A percentile compares a stretch with the other conserved stretches of the same genome.
These are phyloP conservation scores for Kwoniella pini DNA, from an alignment of 768 basidiomycete species.

Conservation along the genomic window DNA sequence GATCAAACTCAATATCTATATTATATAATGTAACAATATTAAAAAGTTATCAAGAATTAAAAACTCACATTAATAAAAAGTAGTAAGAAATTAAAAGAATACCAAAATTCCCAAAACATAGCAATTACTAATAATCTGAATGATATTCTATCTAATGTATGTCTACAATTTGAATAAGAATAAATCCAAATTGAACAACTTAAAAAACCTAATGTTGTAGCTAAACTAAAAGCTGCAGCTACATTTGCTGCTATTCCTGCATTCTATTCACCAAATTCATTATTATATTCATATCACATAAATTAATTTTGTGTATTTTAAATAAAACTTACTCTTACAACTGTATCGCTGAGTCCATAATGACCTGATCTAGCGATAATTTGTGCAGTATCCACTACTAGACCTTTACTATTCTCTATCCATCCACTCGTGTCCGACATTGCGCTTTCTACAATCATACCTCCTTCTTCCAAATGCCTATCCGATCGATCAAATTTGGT, in stretches of 20 bases:
- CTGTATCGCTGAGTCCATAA: background rate
- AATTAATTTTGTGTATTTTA: background rate
- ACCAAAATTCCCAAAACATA: constrained; percentile 34
- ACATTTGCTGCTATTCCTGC: constrained; percentile 9
- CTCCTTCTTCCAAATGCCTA: no score
- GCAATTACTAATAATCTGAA: constrained; percentile 30
- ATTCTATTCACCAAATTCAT: no score
- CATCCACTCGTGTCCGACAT: no score
- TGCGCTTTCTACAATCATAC: no score
- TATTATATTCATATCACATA: no score
- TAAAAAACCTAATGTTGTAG: constrained; percentile 1
- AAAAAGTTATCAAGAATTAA: no score
- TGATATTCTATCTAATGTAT: constrained; percentile 27
- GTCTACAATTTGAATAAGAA: constrained; percentile 4
- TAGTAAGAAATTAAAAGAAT: constrained; percentile 13
- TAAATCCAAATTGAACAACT: constrained; percentile 14
- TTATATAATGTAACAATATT: background rate
- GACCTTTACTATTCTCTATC: no score
- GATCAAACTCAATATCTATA: background rate
- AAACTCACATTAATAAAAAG: constrained; percentile 18
- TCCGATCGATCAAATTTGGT: no score
- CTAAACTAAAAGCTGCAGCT: background rate
- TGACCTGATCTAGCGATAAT: background rate
- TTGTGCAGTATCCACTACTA: no score
- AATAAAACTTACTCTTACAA: background rate